These are phyloP conservation scores for Lolium perenne DNA, from an alignment of 176 grass and related monocot species.

Conservation along the genomic window DNA sequence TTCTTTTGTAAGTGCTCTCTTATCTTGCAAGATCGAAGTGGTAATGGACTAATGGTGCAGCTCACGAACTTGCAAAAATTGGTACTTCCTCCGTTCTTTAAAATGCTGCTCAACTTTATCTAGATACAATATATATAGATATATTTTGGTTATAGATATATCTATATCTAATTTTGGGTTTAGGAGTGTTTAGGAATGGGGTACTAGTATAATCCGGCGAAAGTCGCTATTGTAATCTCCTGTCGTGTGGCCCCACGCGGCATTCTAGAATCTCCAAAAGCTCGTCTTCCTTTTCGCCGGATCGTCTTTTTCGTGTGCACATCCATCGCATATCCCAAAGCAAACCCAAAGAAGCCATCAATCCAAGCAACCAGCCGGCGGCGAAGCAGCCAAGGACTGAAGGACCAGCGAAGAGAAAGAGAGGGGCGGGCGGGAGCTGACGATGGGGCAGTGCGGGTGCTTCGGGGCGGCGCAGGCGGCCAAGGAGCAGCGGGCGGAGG, in stretches of 20 bases:
- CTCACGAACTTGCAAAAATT: too few species aligned
- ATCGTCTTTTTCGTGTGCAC: not conserved
- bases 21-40: too few species aligned
- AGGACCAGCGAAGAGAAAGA: not conserved
- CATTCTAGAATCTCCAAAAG: slow-evolving; percentile 9
- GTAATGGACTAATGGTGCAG: too few species aligned
- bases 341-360: not conserved
- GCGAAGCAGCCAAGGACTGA: not conserved
- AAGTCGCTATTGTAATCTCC: not conserved
- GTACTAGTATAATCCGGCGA: too few species aligned
- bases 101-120: too few species aligned
- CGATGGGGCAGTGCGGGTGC: slow-evolving; percentile 84
- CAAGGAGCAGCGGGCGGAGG: slow-evolving; percentile 55
- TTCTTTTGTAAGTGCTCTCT: too few species aligned
- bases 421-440: not conserved
- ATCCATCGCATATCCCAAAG: slow-evolving; percentile 43
- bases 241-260: not conserved
- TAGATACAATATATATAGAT: too few species aligned
- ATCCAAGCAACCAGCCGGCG: not conserved
- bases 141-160: too few species aligned
- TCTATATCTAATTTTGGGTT: too few species aligned
- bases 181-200: too few species aligned
- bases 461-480: slow-evolving; percentile 60
- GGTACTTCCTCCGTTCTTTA: too few species aligned
- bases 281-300: not conserved